Base-by-base conservation (phyloP, 805 yeast species). In the Saccharomyces eubayanus region DNA sequence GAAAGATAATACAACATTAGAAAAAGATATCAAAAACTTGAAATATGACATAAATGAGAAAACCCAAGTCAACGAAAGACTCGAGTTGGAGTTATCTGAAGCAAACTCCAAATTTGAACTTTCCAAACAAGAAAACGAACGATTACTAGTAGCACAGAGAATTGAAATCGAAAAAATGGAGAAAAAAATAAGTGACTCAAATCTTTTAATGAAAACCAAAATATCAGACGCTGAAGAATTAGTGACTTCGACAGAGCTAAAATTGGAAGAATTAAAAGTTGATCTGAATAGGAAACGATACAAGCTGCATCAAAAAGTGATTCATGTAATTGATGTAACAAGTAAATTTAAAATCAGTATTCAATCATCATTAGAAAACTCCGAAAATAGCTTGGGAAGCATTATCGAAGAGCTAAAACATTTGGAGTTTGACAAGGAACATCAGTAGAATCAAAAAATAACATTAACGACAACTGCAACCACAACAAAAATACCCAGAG, bases 151-250 rank as follows among this genome's bases (percentile, higher is more conserved):
- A 5, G 55, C 63, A 28, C 78, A 81, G 54, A 77, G 80, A 51
- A 78, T 83, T n/a, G 86, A 85, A 63, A 77, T 83, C 51, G 91
- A 85, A 65, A 77, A 78, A 62, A 67, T 82, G 52, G 87, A 83
- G 57, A 74, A 80, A 40, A 86, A 83, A 54, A 67, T 85, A 49
- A 77, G 77, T 50, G 60, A 59, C 61, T 73, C 72, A 11, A 72
- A 79, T 65, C 76, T 78, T 54, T 72, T 74, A 21, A 48, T 45
- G 30, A 51, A 78, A 54, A 81, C 79, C 55, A 81, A 78, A 48
- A 67, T 77, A 51, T 68, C 78, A 5, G 79, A 78, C 58, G 68
- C 81, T 46, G 75, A 76, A 29, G 77, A 75, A 59, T 69, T 74
- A 40, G 77, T 77, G 56, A 79, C 81, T 60, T 75, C 79, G 24